Evolutionary conservation across 352 stramenopile genomes (phyloP).

Genomic region (Globisporangium echinulatum): DNA sequence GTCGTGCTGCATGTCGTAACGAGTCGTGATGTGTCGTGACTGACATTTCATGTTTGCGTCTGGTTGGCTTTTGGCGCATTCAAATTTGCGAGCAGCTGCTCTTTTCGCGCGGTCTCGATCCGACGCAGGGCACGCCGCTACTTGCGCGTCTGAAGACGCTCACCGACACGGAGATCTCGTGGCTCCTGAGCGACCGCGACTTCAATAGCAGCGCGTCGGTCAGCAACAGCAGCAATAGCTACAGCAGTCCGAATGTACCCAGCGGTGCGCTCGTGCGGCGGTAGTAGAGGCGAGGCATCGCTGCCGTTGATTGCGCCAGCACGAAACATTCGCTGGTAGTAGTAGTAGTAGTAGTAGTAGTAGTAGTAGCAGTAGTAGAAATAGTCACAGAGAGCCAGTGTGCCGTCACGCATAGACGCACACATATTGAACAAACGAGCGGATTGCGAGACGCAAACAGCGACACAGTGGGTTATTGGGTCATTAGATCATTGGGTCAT

Average conservation of each 20-base stretch:
- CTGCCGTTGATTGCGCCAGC: too few relatives aligned
- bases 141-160: slow-evolving; percentile 60
- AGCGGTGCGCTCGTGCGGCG: slow-evolving; percentile 34
- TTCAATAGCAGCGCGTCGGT: slow-evolving; percentile 28
- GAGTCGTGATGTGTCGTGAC: neutral
- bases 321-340: too few relatives aligned
- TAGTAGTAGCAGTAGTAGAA: too few relatives aligned
- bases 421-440: neutral
- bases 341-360: too few relatives aligned
- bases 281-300: neutral
- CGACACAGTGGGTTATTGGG: too few relatives aligned
- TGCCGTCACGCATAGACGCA: slow-evolving; percentile 1
- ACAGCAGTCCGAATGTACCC: slow-evolving; percentile 5
- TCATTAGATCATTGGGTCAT: too few relatives aligned
- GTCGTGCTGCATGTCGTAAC: too few relatives aligned
- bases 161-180: slow-evolving; percentile 60
- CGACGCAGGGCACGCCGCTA: slow-evolving; percentile 55
- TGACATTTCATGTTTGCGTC: neutral
- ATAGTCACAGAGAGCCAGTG: too few relatives aligned
- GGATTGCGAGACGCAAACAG: neutral
- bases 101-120: slow-evolving; percentile 69
- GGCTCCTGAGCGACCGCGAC: slow-evolving; percentile 53
- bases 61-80: too few relatives aligned
- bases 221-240: neutral
- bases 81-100: slow-evolving; percentile 32